phyloP scores from a whole-genome alignment of 257 asterid genomes.

The Capsicum chinense region DNA sequence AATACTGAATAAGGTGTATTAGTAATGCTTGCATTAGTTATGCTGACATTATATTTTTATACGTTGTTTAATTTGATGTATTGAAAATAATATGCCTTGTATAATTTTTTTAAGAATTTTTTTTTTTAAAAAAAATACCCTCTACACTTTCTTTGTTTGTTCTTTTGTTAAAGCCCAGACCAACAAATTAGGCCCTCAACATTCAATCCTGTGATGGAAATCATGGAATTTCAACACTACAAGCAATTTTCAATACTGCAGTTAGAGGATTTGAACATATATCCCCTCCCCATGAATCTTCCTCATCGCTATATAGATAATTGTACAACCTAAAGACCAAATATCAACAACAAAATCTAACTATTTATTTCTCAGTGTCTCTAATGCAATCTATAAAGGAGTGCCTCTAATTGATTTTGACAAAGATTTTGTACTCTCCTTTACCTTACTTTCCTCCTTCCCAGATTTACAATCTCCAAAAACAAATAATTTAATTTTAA shows the following conservation, averaged over 20 bases:
- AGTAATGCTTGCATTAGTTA: too few species aligned
- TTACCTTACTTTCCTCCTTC: not conserved
- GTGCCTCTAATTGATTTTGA: constrained; percentile 50
- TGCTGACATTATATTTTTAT: too few species aligned
- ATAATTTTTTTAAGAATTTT: too few species aligned
- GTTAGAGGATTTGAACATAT: constrained; percentile 43
- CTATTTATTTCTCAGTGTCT: constrained; percentile 47
- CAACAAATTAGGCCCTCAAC: too few species aligned
- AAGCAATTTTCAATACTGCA: constrained; percentile 47
- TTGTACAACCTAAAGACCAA: constrained; percentile 72
- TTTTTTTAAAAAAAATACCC: too few species aligned
- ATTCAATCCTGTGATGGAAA: constrained; percentile 40
- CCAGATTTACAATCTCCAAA: too few species aligned
- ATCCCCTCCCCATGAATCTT: constrained; percentile 53
- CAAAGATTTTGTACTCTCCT: not conserved
- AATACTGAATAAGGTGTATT: too few species aligned
- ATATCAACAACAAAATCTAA: constrained; percentile 53
- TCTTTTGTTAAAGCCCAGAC: too few species aligned
- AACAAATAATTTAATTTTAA: too few species aligned
- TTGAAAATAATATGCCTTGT: too few species aligned
- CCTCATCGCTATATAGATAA: constrained; percentile 70
- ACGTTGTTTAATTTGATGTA: too few species aligned
- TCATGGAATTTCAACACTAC: constrained; percentile 45
- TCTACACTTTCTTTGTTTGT: too few species aligned
- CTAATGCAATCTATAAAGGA: constrained; percentile 78